Conservation (phyloP, 2,329 filamentous ascomycete species). For the Talaromyces rugulosus region DNA sequence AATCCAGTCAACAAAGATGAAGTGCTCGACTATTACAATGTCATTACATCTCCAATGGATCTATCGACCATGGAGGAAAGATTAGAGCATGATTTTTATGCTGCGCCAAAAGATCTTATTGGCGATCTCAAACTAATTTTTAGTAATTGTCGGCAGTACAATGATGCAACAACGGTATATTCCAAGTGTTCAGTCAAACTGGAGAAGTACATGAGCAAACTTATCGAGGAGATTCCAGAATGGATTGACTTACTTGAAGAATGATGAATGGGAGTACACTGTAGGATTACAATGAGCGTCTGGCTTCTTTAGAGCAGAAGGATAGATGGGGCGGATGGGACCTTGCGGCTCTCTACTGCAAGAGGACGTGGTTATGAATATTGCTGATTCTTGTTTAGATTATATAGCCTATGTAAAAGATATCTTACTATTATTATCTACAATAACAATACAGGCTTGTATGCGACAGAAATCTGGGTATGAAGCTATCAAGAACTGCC, state of each 20-base stretch:
- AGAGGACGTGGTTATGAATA: too few species aligned
- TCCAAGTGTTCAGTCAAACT: conserved; percentile 91
- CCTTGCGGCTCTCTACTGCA: too few species aligned
- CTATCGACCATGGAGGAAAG: conserved; percentile 91
- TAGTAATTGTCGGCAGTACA: conserved; percentile 92
- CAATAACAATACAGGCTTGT: neutral
- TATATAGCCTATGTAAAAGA: neutral
- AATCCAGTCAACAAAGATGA: conserved; percentile 91
- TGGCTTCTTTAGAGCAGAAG: too few species aligned
- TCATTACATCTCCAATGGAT: conserved; percentile 97
- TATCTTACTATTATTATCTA: neutral
- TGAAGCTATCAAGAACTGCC: neutral
- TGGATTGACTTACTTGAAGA: conserved; percentile 48
- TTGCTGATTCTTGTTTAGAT: too few species aligned
- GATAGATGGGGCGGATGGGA: too few species aligned
- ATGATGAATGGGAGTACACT: neutral
- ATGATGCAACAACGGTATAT: conserved; percentile 90
- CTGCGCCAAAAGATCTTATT: conserved; percentile 86
- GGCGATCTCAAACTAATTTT: conserved; percentile 84
- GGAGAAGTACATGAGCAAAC: conserved; percentile 91
- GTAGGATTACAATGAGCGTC: too few species aligned
- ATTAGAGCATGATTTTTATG: conserved; percentile 87
- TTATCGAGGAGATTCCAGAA: conserved; percentile 86
- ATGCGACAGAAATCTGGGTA: neutral
- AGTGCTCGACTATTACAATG: conserved; percentile 94